Evolutionary conservation across 2,329 filamentous ascomycete genomes (phyloP).

Genomic region (Cytospora schulzeri): DNA sequence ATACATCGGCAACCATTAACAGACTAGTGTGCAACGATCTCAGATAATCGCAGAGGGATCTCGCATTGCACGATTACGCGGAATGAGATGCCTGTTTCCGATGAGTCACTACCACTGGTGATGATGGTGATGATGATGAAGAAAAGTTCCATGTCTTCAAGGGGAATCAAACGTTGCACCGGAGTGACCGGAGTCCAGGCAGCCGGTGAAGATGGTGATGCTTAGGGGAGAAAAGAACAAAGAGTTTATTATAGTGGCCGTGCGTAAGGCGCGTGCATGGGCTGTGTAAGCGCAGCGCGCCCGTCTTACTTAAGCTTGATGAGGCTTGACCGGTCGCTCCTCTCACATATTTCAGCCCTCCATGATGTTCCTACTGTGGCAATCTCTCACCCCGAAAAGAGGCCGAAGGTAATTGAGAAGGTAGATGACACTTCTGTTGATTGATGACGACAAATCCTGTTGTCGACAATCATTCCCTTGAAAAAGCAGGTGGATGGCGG

Average conservation of each 20-base stretch:
- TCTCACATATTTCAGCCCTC: not conserved
- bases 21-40: not conserved
- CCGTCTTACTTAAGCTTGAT: constrained; percentile 13
- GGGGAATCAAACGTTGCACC: not conserved
- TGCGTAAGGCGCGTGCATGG: constrained; percentile 1
- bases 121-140: not conserved
- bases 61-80: not conserved
- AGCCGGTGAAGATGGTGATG: constrained; percentile 13
- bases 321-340: constrained; percentile 14
- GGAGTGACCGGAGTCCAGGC: constrained; percentile 3
- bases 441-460: not conserved
- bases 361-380: constrained; percentile 1
- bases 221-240: not conserved
- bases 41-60: not conserved
- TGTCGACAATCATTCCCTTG: constrained; percentile 15
- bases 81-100: not conserved
- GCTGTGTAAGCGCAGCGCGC: constrained; percentile 7
- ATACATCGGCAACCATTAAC: not conserved
- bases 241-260: not conserved
- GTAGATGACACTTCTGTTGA: not conserved
- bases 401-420: not conserved
- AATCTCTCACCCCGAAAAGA: not conserved
- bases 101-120: not conserved
- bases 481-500: constrained; percentile 1
- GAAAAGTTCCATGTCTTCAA: not conserved